phyloP scores from a whole-genome alignment of 192 early-diverging fungal species.

The Linnemannia exigua region DNA sequence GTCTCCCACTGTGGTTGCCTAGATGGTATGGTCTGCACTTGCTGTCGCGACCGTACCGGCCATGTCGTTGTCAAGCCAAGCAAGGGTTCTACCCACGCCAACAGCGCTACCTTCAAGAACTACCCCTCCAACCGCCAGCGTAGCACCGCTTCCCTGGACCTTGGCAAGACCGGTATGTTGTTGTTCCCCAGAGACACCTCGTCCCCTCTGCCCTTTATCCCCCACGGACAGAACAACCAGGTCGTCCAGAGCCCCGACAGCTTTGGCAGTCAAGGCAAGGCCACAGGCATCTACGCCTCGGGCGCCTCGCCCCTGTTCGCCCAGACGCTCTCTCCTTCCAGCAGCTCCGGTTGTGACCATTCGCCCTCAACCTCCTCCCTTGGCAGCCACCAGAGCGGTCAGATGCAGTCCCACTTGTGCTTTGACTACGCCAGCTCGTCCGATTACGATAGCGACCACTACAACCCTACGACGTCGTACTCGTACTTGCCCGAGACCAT shows the following conservation, averaged over 20 bases:
- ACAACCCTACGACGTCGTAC: conserved; percentile 40
- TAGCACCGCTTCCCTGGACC: conserved; percentile 43
- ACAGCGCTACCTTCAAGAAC: conserved; percentile 16
- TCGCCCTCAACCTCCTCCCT: conserved; percentile 35
- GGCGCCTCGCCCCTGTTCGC: conserved; percentile 36
- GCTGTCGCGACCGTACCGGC: conserved; percentile 21
- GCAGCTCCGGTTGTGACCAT: conserved; percentile 16
- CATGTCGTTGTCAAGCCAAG: conserved; percentile 28
- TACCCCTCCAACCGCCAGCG: conserved; percentile 25
- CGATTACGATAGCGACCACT: conserved; percentile 54
- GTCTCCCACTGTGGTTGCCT: conserved; percentile 28
- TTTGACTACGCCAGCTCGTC: conserved; percentile 57
- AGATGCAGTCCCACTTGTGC: conserved; percentile 42
- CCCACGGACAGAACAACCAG: conserved; percentile 29
- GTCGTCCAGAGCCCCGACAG: conserved; percentile 40
- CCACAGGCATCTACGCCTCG: conserved; percentile 13
- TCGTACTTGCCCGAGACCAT: conserved; percentile 53
- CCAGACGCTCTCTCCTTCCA: conserved; percentile 44
- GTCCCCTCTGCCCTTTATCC: conserved; percentile 40
- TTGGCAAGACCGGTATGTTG: conserved; percentile 37
- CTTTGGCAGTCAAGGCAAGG: conserved; percentile 18
- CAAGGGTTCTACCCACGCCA: conserved; percentile 17
- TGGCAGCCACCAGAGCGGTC: conserved; percentile 8
- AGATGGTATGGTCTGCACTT: conserved; percentile 32
- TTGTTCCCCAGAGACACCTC: conserved; percentile 33